Evolutionary conservation across 1,284 basidiomycete genomes (phyloP).

Genomic region (Cryptococcus hybrid): DNA sequence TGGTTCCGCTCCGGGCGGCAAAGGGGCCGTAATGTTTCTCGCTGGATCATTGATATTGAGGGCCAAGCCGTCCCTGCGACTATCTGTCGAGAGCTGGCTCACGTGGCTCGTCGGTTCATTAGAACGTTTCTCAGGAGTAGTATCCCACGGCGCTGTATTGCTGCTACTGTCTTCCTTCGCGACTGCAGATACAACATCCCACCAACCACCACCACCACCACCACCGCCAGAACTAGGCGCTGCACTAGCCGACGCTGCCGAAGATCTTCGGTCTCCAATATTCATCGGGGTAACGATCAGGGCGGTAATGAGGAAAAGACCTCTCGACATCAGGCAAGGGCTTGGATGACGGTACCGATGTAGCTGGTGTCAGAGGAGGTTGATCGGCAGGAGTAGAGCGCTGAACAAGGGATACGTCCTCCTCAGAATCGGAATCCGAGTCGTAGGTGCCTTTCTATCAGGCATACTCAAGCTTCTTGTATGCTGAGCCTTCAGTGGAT

Average conservation of each 20-base stretch:
- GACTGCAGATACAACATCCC: slow-evolving; percentile 40
- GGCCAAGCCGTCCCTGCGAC: background rate
- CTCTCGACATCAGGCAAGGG: slow-evolving; percentile 3
- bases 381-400: background rate
- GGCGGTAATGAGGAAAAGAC: slow-evolving; percentile 12
- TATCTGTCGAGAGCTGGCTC: background rate
- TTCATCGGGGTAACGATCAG: slow-evolving; percentile 14
- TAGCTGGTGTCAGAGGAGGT: background rate
- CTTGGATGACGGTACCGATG: background rate
- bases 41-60: slow-evolving; percentile 3
- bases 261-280: slow-evolving; percentile 5
- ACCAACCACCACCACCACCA: slow-evolving; percentile 24
- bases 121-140: background rate
- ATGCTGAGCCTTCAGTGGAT: slow-evolving; percentile 15
- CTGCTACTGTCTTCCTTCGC: slow-evolving; percentile 4
- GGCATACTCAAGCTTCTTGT: slow-evolving; percentile 38
- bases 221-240: slow-evolving; percentile 2
- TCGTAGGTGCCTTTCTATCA: slow-evolving; percentile 18
- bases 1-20: slow-evolving; percentile 32
- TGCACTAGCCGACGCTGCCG: slow-evolving; percentile 3
- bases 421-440: slow-evolving; percentile 13
- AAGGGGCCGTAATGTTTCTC: background rate
- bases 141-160: slow-evolving; percentile 19
- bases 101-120: background rate
- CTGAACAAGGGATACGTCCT: slow-evolving; percentile 5